Evolutionary conservation across 352 stramenopile species (phyloP).

Genomic region (Peronosclerospora sorghi): DNA sequence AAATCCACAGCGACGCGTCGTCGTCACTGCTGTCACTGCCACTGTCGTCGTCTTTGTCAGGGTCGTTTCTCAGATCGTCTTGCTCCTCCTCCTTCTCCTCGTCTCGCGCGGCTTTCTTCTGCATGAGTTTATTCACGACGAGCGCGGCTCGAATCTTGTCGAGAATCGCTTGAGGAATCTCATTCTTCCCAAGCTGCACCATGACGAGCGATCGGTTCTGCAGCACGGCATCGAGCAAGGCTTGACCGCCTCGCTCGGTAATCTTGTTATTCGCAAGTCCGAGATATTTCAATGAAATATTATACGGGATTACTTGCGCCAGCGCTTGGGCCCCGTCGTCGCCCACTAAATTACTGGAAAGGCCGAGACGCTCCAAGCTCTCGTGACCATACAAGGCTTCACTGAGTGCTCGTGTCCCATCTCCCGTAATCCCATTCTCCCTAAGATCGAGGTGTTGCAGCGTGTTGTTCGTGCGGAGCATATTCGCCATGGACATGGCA

Average conservation of each 20-base stretch:
- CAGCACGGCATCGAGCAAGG: conserved; percentile 32
- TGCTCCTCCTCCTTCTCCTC: conserved; percentile 23
- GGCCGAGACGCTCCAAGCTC: conserved; percentile 28
- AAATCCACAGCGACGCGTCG: conserved; percentile 36
- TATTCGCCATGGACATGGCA: conserved; percentile 35
- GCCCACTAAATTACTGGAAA: conserved; percentile 36
- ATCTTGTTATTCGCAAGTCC: conserved; percentile 40
- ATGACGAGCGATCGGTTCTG: conserved; percentile 35
- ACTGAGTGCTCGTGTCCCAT: conserved; percentile 17
- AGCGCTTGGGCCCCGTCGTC: conserved; percentile 34
- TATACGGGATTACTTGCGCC: conserved; percentile 35
- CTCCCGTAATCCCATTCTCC: conserved; percentile 37
- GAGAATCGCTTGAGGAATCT: conserved; percentile 25
- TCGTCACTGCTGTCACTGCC: conserved; percentile 20
- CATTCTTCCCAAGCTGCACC: conserved; percentile 33
- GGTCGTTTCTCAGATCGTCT: conserved; percentile 14
- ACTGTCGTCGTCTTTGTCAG: conserved; percentile 19
- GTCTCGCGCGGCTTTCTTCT: conserved; percentile 28
- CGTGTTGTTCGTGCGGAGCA: conserved; percentile 38
- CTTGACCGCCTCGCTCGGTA: conserved; percentile 25
- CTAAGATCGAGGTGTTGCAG: conserved; percentile 37
- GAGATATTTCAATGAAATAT: conserved; percentile 39
- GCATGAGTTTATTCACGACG: conserved; percentile 41
- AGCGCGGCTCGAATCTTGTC: conserved; percentile 29
- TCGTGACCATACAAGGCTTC: conserved; percentile 39